A percentile compares a stretch with the other conserved stretches of the same genome.
Conservation (phyloP, 331 rosid genomes). For the Dryas integrifolia region DNA sequence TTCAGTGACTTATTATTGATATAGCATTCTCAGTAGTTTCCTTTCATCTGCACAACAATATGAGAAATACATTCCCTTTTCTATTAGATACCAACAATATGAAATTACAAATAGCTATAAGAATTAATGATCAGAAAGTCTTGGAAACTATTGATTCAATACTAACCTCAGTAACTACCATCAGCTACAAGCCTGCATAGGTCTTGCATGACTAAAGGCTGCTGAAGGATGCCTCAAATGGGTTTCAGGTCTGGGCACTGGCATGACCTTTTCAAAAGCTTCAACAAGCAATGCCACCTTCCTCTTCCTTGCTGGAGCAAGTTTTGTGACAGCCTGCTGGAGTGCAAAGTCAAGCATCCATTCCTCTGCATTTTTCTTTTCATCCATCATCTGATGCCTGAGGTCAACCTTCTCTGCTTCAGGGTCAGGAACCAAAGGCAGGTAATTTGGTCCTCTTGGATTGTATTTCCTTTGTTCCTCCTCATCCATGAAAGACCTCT, state of each 20-base stretch:
- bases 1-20: neutral
- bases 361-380: constrained; percentile 70
- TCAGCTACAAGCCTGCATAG: constrained; percentile 74
- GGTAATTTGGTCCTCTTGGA: constrained; percentile 64
- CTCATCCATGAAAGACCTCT: constrained; percentile 35
- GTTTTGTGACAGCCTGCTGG: constrained; percentile 62
- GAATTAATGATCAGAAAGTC: neutral
- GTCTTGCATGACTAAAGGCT: constrained; percentile 42
- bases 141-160: neutral
- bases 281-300: constrained; percentile 85
- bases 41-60: constrained; percentile 23
- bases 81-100: neutral
- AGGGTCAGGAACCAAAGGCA: constrained; percentile 55
- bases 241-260: constrained; percentile 47
- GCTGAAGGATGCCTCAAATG: constrained; percentile 31
- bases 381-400: constrained; percentile 74
- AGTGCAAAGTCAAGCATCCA: constrained; percentile 93
- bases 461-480: constrained; percentile 51
- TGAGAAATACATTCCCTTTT: neutral
- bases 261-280: constrained; percentile 79
- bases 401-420: constrained; percentile 65
- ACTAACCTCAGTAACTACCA: constrained; percentile 33
- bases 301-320: constrained; percentile 85
- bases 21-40: neutral
- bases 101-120: neutral